Conservation (phyloP, 768 basidiomycete genomes). For the Tylopilus intermedius region DNA sequence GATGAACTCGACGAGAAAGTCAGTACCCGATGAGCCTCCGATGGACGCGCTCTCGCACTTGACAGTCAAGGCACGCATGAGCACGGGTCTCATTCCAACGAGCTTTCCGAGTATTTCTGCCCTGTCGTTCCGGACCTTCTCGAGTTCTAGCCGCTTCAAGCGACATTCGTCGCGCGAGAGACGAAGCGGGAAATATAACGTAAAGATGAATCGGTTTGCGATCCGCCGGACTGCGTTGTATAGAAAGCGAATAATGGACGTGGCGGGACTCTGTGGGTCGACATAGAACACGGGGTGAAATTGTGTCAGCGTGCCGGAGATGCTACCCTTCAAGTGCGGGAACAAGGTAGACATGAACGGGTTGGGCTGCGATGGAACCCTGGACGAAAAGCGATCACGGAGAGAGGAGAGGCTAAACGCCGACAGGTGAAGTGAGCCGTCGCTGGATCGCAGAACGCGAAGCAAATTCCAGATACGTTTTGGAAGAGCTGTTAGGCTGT, state of each 20-base stretch:
- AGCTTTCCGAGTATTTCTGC: conserved; percentile 66
- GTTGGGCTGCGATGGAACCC: conserved; percentile 41
- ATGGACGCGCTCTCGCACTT: neutral
- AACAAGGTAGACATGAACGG: conserved; percentile 58
- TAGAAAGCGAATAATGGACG: conserved; percentile 10
- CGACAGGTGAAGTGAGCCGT: conserved; percentile 44
- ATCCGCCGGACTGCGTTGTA: conserved; percentile 7
- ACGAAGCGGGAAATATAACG: conserved; percentile 48
- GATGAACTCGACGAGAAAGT: conserved; percentile 23
- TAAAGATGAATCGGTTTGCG: conserved; percentile 8
- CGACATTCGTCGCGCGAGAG: conserved; percentile 65
- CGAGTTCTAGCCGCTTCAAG: conserved; percentile 53
- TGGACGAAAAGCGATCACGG: conserved; percentile 44
- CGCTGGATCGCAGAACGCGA: conserved; percentile 37
- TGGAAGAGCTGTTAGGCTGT: conserved; percentile 23
- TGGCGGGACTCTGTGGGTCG: conserved; percentile 4
- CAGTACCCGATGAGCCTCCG: conserved; percentile 3
- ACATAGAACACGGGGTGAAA: conserved; percentile 10
- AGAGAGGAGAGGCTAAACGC: conserved; percentile 46
- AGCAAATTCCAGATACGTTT: conserved; percentile 31
- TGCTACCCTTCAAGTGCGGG: conserved; percentile 49
- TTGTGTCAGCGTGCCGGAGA: conserved; percentile 21
- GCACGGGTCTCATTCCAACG: conserved; percentile 45
- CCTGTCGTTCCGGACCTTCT: conserved; percentile 60
- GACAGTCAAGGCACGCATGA: conserved; percentile 33